phyloP scores from a whole-genome alignment of 2,329 filamentous ascomycete genomes.

The Fusarium palustre region DNA sequence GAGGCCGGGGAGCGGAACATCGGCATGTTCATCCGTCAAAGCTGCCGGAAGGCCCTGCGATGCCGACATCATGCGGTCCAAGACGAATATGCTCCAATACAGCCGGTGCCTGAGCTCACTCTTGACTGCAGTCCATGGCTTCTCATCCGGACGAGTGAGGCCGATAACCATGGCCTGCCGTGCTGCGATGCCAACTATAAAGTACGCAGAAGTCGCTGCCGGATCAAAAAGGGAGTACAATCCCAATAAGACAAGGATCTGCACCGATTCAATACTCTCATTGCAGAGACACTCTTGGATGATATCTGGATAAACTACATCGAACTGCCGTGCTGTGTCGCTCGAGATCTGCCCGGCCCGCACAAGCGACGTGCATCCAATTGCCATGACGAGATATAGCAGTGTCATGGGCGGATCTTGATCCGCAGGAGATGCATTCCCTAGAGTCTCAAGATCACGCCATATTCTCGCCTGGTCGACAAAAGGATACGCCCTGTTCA shows the following conservation, averaged over 20 bases:
- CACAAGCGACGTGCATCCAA: conserved; percentile 59
- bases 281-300: conserved; percentile 55
- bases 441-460: conserved; percentile 50
- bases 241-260: conserved; percentile 57
- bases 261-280: conserved; percentile 54
- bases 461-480: conserved; percentile 54
- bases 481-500: conserved; percentile 60
- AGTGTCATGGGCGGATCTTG: conserved; percentile 49
- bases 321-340: conserved; percentile 50
- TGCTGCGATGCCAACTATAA: conserved; percentile 56
- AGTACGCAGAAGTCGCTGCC: conserved; percentile 54
- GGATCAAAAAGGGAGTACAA: conserved; percentile 60
- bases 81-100: conserved; percentile 59
- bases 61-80: conserved; percentile 59
- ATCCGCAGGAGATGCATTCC: conserved; percentile 46
- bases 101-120: conserved; percentile 54
- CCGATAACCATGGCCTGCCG: conserved; percentile 56
- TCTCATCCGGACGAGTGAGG: conserved; percentile 51
- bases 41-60: conserved; percentile 56
- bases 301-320: conserved; percentile 55
- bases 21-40: conserved; percentile 54
- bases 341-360: conserved; percentile 56
- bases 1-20: conserved; percentile 57
- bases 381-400: conserved; percentile 59
- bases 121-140: conserved; percentile 44